phyloP scores from a whole-genome alignment of 805 yeast species.

The Ogataea nonfermentans region DNA sequence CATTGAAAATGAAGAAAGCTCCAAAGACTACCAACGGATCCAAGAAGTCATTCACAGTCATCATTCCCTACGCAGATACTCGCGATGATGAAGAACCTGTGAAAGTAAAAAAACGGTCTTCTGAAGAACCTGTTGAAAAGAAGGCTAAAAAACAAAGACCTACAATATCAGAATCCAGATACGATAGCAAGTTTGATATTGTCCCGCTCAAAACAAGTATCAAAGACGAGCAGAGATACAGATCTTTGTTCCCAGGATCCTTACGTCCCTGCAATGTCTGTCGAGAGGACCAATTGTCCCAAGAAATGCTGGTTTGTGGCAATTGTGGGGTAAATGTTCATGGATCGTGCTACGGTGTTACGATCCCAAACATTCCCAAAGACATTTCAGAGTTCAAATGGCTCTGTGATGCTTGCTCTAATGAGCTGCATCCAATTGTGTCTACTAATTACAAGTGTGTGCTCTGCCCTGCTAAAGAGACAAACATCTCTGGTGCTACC shows the following conservation, averaged over 20 bases:
- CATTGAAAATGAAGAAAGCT: slow-evolving; percentile 15
- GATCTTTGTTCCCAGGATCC: slow-evolving; percentile 25
- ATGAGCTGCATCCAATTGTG: slow-evolving; percentile 59
- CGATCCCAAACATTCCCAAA: slow-evolving; percentile 10
- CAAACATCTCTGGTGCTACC: slow-evolving; percentile 45
- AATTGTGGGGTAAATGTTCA: slow-evolving; percentile 73
- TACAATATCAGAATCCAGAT: slow-evolving; percentile 13
- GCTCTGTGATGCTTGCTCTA: slow-evolving; percentile 80
- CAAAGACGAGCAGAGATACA: slow-evolving; percentile 1
- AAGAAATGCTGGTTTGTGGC: slow-evolving; percentile 52
- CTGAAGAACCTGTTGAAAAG: slow-evolving; percentile 9
- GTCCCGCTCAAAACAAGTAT: slow-evolving; percentile 20
- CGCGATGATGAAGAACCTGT: slow-evolving; percentile 7
- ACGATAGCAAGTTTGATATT: slow-evolving; percentile 26
- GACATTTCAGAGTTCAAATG: slow-evolving; percentile 44
- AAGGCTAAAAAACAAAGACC: slow-evolving; percentile 4
- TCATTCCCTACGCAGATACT: slow-evolving; percentile 20
- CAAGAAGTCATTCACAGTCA: slow-evolving; percentile 18
- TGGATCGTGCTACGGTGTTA: slow-evolving; percentile 63
- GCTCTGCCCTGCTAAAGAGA: slow-evolving; percentile 59
- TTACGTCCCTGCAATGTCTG: slow-evolving; percentile 59
- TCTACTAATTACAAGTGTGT: slow-evolving; percentile 60
- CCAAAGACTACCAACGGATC: slow-evolving; percentile 1
- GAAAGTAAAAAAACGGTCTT: slow-evolving; percentile 6
- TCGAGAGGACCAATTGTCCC: slow-evolving; percentile 32